Evolutionary conservation across 2,329 filamentous ascomycete species (phyloP).

Genomic region (Trichoderma semiorbis): DNA sequence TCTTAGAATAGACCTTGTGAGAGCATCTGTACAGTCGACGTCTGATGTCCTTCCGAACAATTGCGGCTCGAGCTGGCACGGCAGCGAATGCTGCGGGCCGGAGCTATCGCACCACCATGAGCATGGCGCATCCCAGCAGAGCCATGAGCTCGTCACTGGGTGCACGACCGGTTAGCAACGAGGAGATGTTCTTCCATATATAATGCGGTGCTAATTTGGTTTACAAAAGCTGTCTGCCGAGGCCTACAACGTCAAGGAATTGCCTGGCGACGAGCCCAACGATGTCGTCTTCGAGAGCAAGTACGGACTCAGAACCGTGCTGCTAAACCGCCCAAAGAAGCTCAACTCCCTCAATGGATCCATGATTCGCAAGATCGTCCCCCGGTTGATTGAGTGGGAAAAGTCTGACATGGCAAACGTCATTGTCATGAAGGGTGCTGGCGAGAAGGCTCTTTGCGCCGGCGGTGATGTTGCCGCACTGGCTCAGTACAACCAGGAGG

Average conservation of each 20-base stretch:
- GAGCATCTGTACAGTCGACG: slow-evolving; percentile 36
- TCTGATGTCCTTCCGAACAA: slow-evolving; percentile 57
- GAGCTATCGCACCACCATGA: slow-evolving; percentile 41
- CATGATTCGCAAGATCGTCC: slow-evolving; percentile 93
- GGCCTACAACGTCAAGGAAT: slow-evolving; percentile 47
- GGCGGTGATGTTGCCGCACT: slow-evolving; percentile 86
- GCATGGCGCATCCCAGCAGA: slow-evolving; percentile 81
- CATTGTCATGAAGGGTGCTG: slow-evolving; percentile 85
- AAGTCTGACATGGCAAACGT: slow-evolving; percentile 94
- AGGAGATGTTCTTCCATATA: neutral
- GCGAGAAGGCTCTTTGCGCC: slow-evolving; percentile 82
- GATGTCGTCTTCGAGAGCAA: slow-evolving; percentile 90
- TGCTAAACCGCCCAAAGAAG: slow-evolving; percentile 90
- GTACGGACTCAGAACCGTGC: slow-evolving; percentile 86
- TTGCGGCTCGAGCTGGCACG: slow-evolving; percentile 52
- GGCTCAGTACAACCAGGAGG: slow-evolving; percentile 67
- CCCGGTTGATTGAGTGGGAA: slow-evolving; percentile 86
- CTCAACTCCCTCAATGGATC: slow-evolving; percentile 89
- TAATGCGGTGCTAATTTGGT: slow-evolving; percentile 2
- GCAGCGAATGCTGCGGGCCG: slow-evolving; percentile 45
- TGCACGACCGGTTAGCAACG: slow-evolving; percentile 25
- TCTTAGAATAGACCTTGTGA: slow-evolving; percentile 28
- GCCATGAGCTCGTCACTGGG: slow-evolving; percentile 58
- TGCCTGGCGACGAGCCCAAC: slow-evolving; percentile 69
- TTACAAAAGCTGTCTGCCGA: slow-evolving; percentile 34